Conservation (phyloP, 1,284 basidiomycete genomes). For the Golubevia sp. region DNA sequence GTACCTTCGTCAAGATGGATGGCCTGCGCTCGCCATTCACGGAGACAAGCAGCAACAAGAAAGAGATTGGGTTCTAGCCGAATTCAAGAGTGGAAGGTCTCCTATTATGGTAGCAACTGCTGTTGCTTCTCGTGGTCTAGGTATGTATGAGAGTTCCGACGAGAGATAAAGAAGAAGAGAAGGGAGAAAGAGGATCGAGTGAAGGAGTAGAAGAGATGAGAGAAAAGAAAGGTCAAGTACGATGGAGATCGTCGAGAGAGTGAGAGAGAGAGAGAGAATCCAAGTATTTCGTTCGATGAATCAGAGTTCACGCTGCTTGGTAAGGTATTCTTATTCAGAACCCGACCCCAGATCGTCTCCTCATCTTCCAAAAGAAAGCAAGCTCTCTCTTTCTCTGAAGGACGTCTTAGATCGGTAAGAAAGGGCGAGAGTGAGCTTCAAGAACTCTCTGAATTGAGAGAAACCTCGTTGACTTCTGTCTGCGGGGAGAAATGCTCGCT, state of each 20-base stretch:
- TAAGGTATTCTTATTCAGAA: no score
- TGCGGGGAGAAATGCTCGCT: no score
- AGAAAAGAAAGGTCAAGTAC: background rate
- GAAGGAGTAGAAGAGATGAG: background rate
- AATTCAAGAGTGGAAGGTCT: conserved; percentile 61
- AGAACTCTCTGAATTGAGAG: background rate
- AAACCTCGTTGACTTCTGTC: no score
- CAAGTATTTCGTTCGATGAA: background rate
- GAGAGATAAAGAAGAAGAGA: background rate
- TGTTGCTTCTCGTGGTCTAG: conserved; percentile 60
- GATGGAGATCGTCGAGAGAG: background rate
- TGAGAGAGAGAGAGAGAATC: background rate
- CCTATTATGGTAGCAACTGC: conserved; percentile 61
- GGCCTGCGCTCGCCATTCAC: conserved; percentile 97
- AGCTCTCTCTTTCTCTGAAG: no score
- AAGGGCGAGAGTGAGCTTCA: conserved; percentile 35
- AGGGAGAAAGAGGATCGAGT: background rate
- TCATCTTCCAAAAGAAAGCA: no score
- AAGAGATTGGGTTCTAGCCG: conserved; percentile 59
- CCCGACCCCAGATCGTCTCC: no score
- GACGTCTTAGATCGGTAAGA: conserved; percentile 18
- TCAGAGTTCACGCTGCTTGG: no score
- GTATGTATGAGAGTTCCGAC: conserved; percentile 30
- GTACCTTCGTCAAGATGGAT: conserved; percentile 70
- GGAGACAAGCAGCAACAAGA: conserved; percentile 71